These are phyloP conservation scores for Aureobasidium musti DNA, from an alignment of 2,329 filamentous ascomycete genomes.

Conservation along the genomic window DNA sequence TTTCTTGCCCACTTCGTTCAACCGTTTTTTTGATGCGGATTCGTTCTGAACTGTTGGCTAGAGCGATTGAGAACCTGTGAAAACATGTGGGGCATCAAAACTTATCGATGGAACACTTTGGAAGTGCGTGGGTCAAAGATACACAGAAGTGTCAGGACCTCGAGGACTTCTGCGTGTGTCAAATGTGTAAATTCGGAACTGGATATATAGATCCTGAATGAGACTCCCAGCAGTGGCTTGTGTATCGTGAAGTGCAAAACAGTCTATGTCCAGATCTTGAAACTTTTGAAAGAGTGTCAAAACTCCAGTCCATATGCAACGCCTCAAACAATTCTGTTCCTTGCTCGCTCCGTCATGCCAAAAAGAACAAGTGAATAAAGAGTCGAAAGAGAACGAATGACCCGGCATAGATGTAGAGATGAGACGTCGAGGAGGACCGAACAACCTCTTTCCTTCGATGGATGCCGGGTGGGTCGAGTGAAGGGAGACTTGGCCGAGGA, in stretches of 20 bases:
- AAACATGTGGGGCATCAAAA: background rate
- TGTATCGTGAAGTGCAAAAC: background rate
- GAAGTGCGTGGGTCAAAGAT: background rate
- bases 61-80: background rate
- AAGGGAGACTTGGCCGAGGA: background rate
- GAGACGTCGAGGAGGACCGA: background rate
- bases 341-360: conserved; percentile 20
- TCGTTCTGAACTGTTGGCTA: background rate
- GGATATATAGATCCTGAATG: background rate
- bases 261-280: conserved; percentile 13
- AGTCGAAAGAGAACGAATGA: background rate
- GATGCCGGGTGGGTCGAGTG: background rate
- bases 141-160: background rate
- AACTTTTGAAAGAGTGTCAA: conserved; percentile 5
- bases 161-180: background rate
- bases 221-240: background rate
- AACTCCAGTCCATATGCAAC: conserved; percentile 20
- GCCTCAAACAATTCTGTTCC: background rate
- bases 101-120: conserved; percentile 4
- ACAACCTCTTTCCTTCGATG: background rate
- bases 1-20: background rate
- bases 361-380: background rate
- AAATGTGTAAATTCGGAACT: background rate
- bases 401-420: background rate
- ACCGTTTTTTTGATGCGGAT: background rate